Conservation (phyloP, 2,329 filamentous ascomycete genomes). For the Cercospora sojina region DNA sequence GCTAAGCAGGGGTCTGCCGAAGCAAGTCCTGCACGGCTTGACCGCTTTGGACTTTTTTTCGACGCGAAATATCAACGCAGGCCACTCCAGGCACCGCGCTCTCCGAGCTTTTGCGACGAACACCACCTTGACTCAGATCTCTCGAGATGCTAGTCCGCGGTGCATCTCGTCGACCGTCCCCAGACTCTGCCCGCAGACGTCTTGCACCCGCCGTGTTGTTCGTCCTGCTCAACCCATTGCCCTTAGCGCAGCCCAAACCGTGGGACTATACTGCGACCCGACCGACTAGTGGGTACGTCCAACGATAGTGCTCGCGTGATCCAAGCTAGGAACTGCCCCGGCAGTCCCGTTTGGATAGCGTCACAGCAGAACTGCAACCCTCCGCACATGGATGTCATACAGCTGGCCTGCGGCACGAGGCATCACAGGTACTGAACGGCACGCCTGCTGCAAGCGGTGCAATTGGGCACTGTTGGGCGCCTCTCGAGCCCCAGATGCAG, state of each 20-base stretch:
- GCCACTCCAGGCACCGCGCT: not conserved
- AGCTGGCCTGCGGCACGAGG: not conserved
- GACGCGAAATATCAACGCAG: not conserved
- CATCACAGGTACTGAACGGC: not conserved
- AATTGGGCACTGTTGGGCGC: not conserved
- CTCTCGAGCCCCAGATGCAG: not conserved
- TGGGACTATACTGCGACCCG: not conserved
- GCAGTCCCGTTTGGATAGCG: not conserved
- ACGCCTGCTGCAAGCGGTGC: not conserved
- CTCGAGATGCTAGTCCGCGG: not conserved
- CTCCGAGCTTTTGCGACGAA: not conserved
- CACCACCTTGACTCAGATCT: conserved; percentile 4
- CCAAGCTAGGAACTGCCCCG: not conserved
- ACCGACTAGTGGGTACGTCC: not conserved
- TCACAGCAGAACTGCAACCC: not conserved
- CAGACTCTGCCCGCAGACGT: not conserved
- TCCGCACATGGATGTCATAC: not conserved
- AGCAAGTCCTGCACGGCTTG: not conserved
- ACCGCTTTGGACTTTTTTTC: conserved; percentile 8
- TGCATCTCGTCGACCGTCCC: not conserved
- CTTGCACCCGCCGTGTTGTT: not conserved
- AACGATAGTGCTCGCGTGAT: not conserved
- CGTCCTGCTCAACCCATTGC: not conserved
- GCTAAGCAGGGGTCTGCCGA: conserved; percentile 7
- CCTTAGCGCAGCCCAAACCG: not conserved